Percentiles rank a stretch among this genome's conserved stretches.
phyloP scores from a whole-genome alignment of 305 asterid genomes.

The Ilex paraguariensis region DNA sequence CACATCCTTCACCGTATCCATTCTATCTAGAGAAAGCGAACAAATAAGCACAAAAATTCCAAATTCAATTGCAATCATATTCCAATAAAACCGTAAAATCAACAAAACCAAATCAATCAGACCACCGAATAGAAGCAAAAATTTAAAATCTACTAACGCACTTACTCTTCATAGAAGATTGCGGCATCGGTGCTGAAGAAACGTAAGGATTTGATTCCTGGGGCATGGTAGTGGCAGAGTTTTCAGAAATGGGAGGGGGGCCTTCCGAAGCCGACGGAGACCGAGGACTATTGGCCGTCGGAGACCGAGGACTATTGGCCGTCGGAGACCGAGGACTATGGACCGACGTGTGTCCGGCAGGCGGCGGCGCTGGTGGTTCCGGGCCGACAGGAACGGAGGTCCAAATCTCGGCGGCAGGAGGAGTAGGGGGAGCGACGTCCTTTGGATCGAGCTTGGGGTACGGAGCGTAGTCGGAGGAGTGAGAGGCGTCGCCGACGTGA shows the following conservation, averaged over 20 bases:
- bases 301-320: too few species aligned
- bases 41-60: not conserved
- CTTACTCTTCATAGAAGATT: slow-evolving; percentile 55
- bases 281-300: too few species aligned
- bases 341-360: too few species aligned
- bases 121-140: not conserved
- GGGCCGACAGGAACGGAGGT: slow-evolving; percentile 32
- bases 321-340: not conserved
- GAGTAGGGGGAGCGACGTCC: slow-evolving; percentile 43
- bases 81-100: too few species aligned
- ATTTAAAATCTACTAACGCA: not conserved
- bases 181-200: slow-evolving; percentile 44
- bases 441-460: slow-evolving; percentile 70
- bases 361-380: slow-evolving; percentile 10
- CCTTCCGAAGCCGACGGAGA: slow-evolving; percentile 6
- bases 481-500: slow-evolving; percentile 2
- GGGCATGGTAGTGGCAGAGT: slow-evolving; percentile 62
- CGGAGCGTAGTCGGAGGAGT: slow-evolving; percentile 53
- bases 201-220: slow-evolving; percentile 78
- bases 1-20: slow-evolving; percentile 72
- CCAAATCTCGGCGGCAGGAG: slow-evolving; percentile 49
- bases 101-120: not conserved
- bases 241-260: slow-evolving; percentile 28
- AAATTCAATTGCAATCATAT: not conserved
- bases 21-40: slow-evolving; percentile 35